Base-by-base conservation (phyloP, 306 rosid species). In the Malus sieversii region DNA sequence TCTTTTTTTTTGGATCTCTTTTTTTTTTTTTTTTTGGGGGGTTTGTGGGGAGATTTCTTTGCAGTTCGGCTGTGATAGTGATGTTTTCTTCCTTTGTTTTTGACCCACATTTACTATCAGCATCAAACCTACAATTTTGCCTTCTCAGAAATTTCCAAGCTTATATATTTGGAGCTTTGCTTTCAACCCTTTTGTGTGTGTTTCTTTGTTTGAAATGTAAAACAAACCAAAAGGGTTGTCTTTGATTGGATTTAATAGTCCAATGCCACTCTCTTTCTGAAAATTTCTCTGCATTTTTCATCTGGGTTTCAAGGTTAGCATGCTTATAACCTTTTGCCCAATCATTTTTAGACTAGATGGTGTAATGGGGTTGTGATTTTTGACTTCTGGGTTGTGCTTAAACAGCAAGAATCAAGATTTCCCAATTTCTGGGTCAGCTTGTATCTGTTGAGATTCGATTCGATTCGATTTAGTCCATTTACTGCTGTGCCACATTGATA, bases 71-170 rank as follows among this genome's bases (percentile, higher is more conserved):
- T 1, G 66, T 13, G 35, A 5, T 61, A 6, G 20, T 23, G 35
- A 29, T 27, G 66, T 61, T 61, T 10, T 42, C 35, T 40, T 66
- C 40, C 30, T 63, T 52, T 65, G 66, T 42, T 74, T 70, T 80
- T 75, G 62, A 73, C 82, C 78, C 83, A 59, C 84, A 71, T 48
- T 76, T 82, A 30, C 51, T 57, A 58, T 64, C 51, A 48, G 38
- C 64, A 68, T 76, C 70, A 83, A 83, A 75, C 70, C 71, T 53
- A 38, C 44, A 53, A 44, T 6, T 15, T 52, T 45, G 53, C 61
- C 53, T 75, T 75, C 67, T 66, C 32, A 33, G 35, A 58, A 78
- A 70, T 68, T 78, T 63, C 71, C 66, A 30, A 67, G 79, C 55
- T 59, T 77, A 79, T 76, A 23, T 42, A 72, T 76, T 76, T 66